These are phyloP conservation scores for Penicillium alfredii DNA, from an alignment of 495 filamentous ascomycete species.

Conservation along the genomic window DNA sequence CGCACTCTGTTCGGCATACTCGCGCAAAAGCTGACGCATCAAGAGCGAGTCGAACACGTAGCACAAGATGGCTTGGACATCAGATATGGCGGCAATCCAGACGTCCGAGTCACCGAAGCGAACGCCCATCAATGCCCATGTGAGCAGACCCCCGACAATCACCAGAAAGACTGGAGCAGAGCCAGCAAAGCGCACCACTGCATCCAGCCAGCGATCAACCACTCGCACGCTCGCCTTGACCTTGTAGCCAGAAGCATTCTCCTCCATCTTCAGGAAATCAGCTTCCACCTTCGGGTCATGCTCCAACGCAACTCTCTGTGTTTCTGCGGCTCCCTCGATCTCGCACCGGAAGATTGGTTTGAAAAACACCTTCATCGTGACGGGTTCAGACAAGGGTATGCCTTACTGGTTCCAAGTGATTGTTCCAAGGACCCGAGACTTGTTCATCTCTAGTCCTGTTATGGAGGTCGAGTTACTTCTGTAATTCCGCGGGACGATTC, in stretches of 20 bases:
- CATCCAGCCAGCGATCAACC: conserved; percentile 31
- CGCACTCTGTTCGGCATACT: conserved; percentile 18
- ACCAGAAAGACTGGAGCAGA: conserved; percentile 23
- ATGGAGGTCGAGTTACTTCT: not conserved
- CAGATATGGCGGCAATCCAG: conserved; percentile 35
- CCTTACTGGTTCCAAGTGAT: not conserved
- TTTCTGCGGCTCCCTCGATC: conserved; percentile 18
- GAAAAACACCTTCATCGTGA: conserved; percentile 8
- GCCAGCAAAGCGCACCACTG: conserved; percentile 20
- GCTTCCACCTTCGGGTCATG: conserved; percentile 1
- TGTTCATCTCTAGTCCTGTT: no score
- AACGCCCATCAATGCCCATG: conserved; percentile 27
- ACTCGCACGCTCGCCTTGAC: conserved; percentile 12
- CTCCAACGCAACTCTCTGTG: conserved; percentile 8
- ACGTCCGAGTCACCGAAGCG: conserved; percentile 21
- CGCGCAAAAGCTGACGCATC: conserved; percentile 33
- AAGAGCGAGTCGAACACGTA: conserved; percentile 36
- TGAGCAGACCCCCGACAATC: conserved; percentile 20
- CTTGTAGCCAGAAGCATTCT: conserved; percentile 15
- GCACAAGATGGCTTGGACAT: conserved; percentile 32
- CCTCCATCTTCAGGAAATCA: not conserved
- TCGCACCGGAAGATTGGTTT: conserved; percentile 10
- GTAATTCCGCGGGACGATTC: not conserved
- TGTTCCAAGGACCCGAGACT: not conserved
- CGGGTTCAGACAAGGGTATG: not conserved